These are phyloP conservation scores for Ceratobasidium sp. DNA, from an alignment of 1,284 basidiomycete genomes.

Conservation along the genomic window DNA sequence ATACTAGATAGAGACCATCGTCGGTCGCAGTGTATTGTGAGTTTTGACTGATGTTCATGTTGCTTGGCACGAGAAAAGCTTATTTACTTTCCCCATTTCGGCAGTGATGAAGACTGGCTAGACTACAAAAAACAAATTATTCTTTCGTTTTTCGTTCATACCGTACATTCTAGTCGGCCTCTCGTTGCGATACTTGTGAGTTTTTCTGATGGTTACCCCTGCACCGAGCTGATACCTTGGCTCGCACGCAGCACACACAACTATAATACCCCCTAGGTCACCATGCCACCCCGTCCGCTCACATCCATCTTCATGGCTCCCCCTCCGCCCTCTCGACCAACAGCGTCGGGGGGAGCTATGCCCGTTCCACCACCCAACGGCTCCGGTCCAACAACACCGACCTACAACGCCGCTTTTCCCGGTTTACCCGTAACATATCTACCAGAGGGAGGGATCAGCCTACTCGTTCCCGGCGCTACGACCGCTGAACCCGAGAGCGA, in stretches of 20 bases:
- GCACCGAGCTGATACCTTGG: background rate
- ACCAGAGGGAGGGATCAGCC: constrained; percentile 31
- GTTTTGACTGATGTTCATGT: background rate
- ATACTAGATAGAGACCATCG: background rate
- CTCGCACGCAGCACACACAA: background rate
- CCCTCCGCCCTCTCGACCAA: constrained; percentile 33
- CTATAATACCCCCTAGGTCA: background rate
- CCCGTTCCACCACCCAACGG: background rate
- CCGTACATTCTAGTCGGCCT: background rate
- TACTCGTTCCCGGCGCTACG: constrained; percentile 9
- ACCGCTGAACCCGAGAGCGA: constrained; percentile 21
- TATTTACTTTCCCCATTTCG: background rate
- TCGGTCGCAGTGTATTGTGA: background rate
- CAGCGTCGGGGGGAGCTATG: constrained; percentile 22
- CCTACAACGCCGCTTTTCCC: constrained; percentile 36
- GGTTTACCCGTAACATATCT: constrained; percentile 27
- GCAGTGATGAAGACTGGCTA: constrained; percentile 24
- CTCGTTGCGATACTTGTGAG: constrained; percentile 9
- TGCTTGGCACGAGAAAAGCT: background rate
- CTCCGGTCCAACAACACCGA: constrained; percentile 34
- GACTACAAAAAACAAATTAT: constrained; percentile 10
- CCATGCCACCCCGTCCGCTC: constrained; percentile 40
- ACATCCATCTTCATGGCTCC: constrained; percentile 43
- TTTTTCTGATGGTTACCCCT: constrained; percentile 10
- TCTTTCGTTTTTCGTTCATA: background rate